A percentile compares a stretch with the other conserved stretches of the same genome.
Evolutionary conservation across 176 grass and related monocot genomes (phyloP).

Genomic region (Hordeum vulgare): MorexV3_pseudomolecules_assembly NC_058520.1:149534582-149535081

Average conservation of each 20-base stretch:
- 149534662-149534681: constrained; percentile 12
- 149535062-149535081: neutral
- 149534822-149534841: neutral
- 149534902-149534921: neutral
- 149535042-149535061: neutral
- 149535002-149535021: neutral
- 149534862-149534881: neutral
- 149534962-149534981: neutral
- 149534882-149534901: neutral
- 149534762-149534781: neutral
- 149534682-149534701: neutral
- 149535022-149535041: neutral
- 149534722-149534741: neutral
- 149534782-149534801: neutral
- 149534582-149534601: neutral
- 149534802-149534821: constrained; percentile 10
- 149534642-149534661: neutral
- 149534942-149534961: neutral
- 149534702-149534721: neutral
- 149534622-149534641: neutral
- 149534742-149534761: neutral
- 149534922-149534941: neutral
- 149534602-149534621: constrained; percentile 6
- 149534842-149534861: neutral
- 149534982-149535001: neutral